phyloP scores from a whole-genome alignment of 495 filamentous ascomycete genomes.

The Parathielavia appendiculata region DNA sequence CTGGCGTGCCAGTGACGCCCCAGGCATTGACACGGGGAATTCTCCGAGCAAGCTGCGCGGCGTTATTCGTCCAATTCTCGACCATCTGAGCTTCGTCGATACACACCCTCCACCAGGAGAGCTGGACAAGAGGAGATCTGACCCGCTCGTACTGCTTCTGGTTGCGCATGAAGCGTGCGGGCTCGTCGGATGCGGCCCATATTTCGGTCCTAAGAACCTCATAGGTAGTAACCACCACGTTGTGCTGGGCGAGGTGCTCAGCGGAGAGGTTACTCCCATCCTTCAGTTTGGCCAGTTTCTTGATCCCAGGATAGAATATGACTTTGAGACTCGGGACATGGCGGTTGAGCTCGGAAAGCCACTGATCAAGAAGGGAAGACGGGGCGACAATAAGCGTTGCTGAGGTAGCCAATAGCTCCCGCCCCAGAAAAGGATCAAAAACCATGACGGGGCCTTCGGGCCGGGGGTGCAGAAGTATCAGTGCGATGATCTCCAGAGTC shows the following conservation, averaged over 20 bases:
- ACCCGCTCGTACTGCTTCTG: constrained; percentile 60
- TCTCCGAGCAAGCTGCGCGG: constrained; percentile 69
- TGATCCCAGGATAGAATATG: constrained; percentile 45
- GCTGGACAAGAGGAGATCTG: constrained; percentile 68
- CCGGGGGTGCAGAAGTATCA: constrained; percentile 61
- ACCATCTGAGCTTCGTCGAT: constrained; percentile 97
- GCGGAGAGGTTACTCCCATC: constrained; percentile 38
- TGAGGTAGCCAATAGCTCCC: constrained; percentile 41
- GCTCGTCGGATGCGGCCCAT: constrained; percentile 61
- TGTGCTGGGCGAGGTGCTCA: constrained; percentile 50
- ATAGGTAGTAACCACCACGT: constrained; percentile 88
- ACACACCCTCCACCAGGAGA: constrained; percentile 89
- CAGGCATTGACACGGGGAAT: constrained; percentile 84
- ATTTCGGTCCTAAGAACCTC: constrained; percentile 70
- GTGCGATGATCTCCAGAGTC: constrained; percentile 79
- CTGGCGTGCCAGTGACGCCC: constrained; percentile 89
- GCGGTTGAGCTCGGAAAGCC: constrained; percentile 69
- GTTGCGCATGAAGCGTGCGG: constrained; percentile 61
- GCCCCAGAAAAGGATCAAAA: constrained; percentile 29
- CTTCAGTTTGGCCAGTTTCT: constrained; percentile 31
- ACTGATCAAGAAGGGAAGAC: constrained; percentile 74
- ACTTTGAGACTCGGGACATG: constrained; percentile 51
- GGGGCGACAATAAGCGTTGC: constrained; percentile 89
- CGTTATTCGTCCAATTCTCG: constrained; percentile 77
- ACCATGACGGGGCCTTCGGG: constrained; percentile 13